These are phyloP conservation scores for Suhomyces coccinellae DNA, from an alignment of 1,139 yeast genomes.

Conservation along the genomic window DNA sequence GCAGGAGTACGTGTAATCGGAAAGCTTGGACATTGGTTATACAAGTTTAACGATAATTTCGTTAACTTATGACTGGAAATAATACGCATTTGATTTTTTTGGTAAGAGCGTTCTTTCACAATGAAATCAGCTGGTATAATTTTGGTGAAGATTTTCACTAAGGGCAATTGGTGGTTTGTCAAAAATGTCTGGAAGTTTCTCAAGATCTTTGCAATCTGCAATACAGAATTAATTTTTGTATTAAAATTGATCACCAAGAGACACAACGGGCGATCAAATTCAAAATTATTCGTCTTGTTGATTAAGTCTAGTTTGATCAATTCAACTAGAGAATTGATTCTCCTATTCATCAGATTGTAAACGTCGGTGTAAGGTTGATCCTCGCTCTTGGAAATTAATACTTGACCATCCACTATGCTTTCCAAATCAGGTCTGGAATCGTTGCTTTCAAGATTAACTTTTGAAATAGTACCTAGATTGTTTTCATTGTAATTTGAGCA, in stretches of 20 bases:
- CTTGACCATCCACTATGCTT: slow-evolving; percentile 34
- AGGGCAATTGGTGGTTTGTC: slow-evolving; percentile 41
- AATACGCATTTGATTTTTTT: slow-evolving; percentile 42
- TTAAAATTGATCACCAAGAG: slow-evolving; percentile 49
- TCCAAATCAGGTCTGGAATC: slow-evolving; percentile 38
- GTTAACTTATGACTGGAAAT: slow-evolving; percentile 51
- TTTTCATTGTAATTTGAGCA: slow-evolving; percentile 47
- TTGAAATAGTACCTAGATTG: slow-evolving; percentile 48
- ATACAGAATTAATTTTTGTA: slow-evolving; percentile 43
- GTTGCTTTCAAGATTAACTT: slow-evolving; percentile 30
- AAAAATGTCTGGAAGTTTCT: slow-evolving; percentile 47
- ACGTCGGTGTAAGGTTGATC: slow-evolving; percentile 27
- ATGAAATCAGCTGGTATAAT: slow-evolving; percentile 55
- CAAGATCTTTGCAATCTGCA: slow-evolving; percentile 50
- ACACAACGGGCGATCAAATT: slow-evolving; percentile 48
- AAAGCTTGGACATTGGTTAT: slow-evolving; percentile 53
- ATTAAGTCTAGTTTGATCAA: slow-evolving; percentile 41
- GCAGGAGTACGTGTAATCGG: not conserved
- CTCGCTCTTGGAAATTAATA: slow-evolving; percentile 23
- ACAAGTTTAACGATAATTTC: slow-evolving; percentile 59
- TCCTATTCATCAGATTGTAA: slow-evolving; percentile 33
- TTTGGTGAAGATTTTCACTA: slow-evolving; percentile 52
- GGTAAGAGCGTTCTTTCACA: slow-evolving; percentile 36
- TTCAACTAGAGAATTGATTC: slow-evolving; percentile 35
- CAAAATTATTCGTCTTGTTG: slow-evolving; percentile 43